These are phyloP conservation scores for Thalassiosira profunda DNA, from an alignment of 108 stramenopile species.

Conservation along the genomic window DNA sequence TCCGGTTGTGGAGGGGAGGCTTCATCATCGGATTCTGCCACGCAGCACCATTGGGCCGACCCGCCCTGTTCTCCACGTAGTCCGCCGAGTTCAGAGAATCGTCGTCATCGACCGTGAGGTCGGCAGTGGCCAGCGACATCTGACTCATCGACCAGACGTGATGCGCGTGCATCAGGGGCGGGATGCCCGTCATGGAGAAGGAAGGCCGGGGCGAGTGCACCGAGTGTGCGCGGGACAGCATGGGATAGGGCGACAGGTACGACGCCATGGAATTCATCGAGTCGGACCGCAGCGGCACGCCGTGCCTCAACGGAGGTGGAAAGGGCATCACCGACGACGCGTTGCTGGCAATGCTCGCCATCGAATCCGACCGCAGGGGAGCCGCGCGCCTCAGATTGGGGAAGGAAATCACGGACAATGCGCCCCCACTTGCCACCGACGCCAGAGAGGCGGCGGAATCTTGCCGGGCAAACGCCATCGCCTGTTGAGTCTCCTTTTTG, in stretches of 20 bases:
- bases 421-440: constrained; percentile 16
- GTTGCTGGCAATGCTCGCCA: constrained; percentile 7
- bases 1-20: constrained; percentile 24
- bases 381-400: constrained; percentile 39
- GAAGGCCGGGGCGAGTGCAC: constrained; percentile 29
- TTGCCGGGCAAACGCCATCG: background rate
- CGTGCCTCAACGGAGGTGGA: too few relatives aligned
- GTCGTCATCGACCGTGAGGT: constrained; percentile 24
- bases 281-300: constrained; percentile 37
- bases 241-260: constrained; percentile 10
- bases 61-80: constrained; percentile 1
- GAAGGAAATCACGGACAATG: constrained; percentile 45
- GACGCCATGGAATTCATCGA: constrained; percentile 33
- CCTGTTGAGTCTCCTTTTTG: constrained; percentile 20
- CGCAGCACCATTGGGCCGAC: constrained; percentile 11
- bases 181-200: background rate
- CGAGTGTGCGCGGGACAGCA: constrained; percentile 23
- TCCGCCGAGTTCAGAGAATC: constrained; percentile 19
- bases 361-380: constrained; percentile 48
- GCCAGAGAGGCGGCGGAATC: background rate
- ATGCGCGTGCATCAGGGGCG: constrained; percentile 19
- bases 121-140: constrained; percentile 16
- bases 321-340: constrained; percentile 28
- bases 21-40: constrained; percentile 29
- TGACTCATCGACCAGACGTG: constrained; percentile 42